Evolutionary conservation across 2,329 filamentous ascomycete genomes (phyloP), one percentile per base, ranked within the genome.

Genomic region (Didymella arachidicola): DNA sequence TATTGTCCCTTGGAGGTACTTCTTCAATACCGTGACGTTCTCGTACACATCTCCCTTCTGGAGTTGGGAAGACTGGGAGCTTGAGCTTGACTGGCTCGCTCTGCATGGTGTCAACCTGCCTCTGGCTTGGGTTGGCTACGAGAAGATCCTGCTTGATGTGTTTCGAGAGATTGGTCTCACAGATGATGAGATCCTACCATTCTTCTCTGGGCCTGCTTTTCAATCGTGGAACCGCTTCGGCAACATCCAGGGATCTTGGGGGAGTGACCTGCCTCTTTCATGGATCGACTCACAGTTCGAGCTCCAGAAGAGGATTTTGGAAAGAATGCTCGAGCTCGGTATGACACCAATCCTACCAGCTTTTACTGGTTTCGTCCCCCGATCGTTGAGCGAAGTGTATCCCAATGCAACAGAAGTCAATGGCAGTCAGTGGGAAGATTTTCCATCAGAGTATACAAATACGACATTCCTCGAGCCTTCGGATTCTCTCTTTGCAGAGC

Each of bases 41-140:
- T 83, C 38, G 38, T 41, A 41, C 14, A 41, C 38, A 3, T 71
- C 77, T 4, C 77, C 81, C 0, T 84, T 83, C 67, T 84, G 81
- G 81, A 72, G 70, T n/a, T 84, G 82, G 82, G 72, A 80, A 36
- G 82, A 84, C 44, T 84, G 82, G 82, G 82, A 84, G 66, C 69
- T 78, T 2, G 74, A 84, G 59, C 77, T 84, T 5, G 82, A 84
- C 66, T 84, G 82, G 82, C 74, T 83, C 54, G 82, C 82, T 6
- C 75, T 84, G 3, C 78, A 79, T n/a, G 82, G 82, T 34, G 71
- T 84, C 46, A 41, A 41, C 7, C 38, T 41, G 84, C 84, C 58
- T 69, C 84, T 82, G 4, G 79, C 38, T 11, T 41, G 38, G 38
- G 38, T 41, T 25, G 38, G 38, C 19, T 41, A 22, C 6, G 38